Percentiles rank a stretch among this genome's conserved stretches.
Evolutionary conservation across 306 rosid genomes (phyloP).

Genomic region (Hippophae gyantsensis): DNA sequence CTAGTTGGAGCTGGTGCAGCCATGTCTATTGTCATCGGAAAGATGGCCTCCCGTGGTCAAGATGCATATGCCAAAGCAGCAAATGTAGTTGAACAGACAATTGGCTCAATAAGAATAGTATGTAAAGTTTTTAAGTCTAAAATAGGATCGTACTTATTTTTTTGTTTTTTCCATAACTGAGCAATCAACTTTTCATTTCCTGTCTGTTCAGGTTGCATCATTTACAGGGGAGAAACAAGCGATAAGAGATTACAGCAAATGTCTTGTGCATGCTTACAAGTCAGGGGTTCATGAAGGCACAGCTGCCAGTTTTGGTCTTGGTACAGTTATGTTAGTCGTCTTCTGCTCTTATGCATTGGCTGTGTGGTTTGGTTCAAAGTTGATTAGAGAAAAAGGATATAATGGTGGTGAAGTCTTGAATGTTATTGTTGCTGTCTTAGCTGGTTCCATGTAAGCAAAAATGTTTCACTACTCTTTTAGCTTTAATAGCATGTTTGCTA

Average conservation of each 20-base stretch:
- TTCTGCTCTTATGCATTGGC: slow-evolving; percentile 17
- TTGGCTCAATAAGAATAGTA: slow-evolving; percentile 26
- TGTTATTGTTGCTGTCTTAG: slow-evolving; percentile 12
- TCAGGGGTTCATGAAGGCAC: slow-evolving; percentile 11
- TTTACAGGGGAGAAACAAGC: slow-evolving; percentile 21
- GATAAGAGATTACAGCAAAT: slow-evolving; percentile 4
- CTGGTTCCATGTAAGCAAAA: slow-evolving; percentile 13
- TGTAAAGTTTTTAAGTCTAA: neutral
- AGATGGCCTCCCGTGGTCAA: slow-evolving; percentile 14
- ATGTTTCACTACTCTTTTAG: too few species aligned
- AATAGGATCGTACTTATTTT: neutral
- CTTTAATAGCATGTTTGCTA: neutral
- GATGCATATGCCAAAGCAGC: slow-evolving; percentile 17
- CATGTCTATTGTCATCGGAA: neutral
- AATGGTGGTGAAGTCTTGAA: slow-evolving; percentile 15
- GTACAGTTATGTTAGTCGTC: slow-evolving; percentile 7
- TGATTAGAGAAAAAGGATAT: slow-evolving; percentile 14
- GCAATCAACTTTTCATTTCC: neutral
- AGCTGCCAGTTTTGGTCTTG: slow-evolving; percentile 10
- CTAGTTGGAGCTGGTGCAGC: slow-evolving; percentile 5
- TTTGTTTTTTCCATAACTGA: neutral
- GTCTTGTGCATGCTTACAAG: slow-evolving; percentile 2
- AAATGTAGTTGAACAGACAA: slow-evolving; percentile 26
- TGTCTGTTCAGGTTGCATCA: slow-evolving; percentile 11
- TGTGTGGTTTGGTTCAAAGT: slow-evolving; percentile 18